Percentiles rank a stretch among this genome's conserved stretches.
These are phyloP conservation scores for Akanthomyces dipterigenus DNA, from an alignment of 2,329 filamentous ascomycete species.

Conservation along the genomic window DNA sequence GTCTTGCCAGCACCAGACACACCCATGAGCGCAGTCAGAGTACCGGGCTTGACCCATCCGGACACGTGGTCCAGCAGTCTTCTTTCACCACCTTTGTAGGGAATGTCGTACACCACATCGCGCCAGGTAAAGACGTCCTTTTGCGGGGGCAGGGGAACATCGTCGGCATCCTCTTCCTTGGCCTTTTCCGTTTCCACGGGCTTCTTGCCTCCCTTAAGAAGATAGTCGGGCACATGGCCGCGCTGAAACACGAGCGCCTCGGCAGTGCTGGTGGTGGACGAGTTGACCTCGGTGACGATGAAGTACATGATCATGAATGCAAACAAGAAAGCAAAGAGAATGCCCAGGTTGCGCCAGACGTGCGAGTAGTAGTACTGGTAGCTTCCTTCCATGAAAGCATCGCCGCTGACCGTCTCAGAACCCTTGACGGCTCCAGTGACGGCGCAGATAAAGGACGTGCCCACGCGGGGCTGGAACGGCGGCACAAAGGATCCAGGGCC, in stretches of 20 bases:
- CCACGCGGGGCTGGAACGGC: slow-evolving; percentile 32
- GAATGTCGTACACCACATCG: slow-evolving; percentile 62
- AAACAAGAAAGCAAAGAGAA: slow-evolving; percentile 57
- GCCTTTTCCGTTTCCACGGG: slow-evolving; percentile 22
- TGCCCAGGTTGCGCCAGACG: slow-evolving; percentile 63
- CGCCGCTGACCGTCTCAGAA: slow-evolving; percentile 48
- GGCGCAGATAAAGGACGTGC: slow-evolving; percentile 45
- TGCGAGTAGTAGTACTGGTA: slow-evolving; percentile 52
- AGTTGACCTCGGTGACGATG: slow-evolving; percentile 57
- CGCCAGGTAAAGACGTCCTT: slow-evolving; percentile 69
- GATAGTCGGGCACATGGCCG: slow-evolving; percentile 41
- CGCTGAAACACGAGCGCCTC: slow-evolving; percentile 63
- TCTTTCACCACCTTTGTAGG: slow-evolving; percentile 67
- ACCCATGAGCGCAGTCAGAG: slow-evolving; percentile 71
- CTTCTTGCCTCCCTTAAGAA: slow-evolving; percentile 26
- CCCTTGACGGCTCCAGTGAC: slow-evolving; percentile 50
- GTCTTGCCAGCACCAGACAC: slow-evolving; percentile 44
- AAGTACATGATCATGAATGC: slow-evolving; percentile 61
- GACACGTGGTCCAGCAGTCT: slow-evolving; percentile 71
- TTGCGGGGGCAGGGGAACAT: slow-evolving; percentile 26
- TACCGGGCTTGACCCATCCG: slow-evolving; percentile 87
- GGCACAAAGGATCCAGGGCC: slow-evolving; percentile 40
- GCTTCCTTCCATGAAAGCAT: slow-evolving; percentile 49
- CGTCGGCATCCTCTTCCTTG: slow-evolving; percentile 19
- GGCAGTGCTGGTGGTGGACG: slow-evolving; percentile 53